Conservation (phyloP, 495 filamentous ascomycete species). For the Penicillium canescens region DNA sequence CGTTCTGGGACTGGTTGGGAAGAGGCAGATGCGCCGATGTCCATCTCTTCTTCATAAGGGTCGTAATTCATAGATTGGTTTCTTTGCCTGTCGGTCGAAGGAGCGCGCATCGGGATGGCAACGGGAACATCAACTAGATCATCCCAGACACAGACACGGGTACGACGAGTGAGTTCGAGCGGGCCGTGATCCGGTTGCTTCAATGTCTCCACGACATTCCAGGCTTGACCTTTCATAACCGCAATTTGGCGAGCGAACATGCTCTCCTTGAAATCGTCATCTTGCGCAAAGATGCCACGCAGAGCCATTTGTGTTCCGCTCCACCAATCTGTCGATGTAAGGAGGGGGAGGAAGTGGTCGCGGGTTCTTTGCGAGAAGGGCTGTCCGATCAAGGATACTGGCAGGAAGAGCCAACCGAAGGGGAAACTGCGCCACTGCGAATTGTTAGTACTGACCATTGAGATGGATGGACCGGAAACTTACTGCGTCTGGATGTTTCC, state of each 20-base stretch:
- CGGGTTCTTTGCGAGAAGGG: conserved; percentile 92
- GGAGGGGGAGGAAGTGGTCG: conserved; percentile 87
- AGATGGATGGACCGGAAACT: conserved; percentile 18
- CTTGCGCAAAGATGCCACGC: conserved; percentile 80
- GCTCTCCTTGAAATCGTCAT: conserved; percentile 93
- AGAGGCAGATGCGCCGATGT: conserved; percentile 75
- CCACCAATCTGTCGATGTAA: conserved; percentile 97
- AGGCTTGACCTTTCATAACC: conserved; percentile 98
- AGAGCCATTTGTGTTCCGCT: conserved; percentile 86
- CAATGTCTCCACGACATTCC: conserved; percentile 97
- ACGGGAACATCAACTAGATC: conserved; percentile 95
- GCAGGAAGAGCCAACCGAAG: conserved; percentile 97
- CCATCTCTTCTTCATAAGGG: conserved; percentile 78
- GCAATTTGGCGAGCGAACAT: conserved; percentile 98
- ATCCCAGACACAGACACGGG: conserved; percentile 96
- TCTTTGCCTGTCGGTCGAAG: conserved; percentile 73
- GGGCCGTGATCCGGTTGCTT: conserved; percentile 92
- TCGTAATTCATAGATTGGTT: conserved; percentile 49
- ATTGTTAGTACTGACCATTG: conserved; percentile 19
- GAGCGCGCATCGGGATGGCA: conserved; percentile 81
- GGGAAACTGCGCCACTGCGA: conserved; percentile 81
- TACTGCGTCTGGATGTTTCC: conserved; percentile 97
- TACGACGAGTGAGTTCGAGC: conserved; percentile 84
- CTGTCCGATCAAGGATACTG: conserved; percentile 92
- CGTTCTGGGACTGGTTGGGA: conserved; percentile 53